Conservation (phyloP, 257 asterid species). For the Solanum tarijense region DNA sequence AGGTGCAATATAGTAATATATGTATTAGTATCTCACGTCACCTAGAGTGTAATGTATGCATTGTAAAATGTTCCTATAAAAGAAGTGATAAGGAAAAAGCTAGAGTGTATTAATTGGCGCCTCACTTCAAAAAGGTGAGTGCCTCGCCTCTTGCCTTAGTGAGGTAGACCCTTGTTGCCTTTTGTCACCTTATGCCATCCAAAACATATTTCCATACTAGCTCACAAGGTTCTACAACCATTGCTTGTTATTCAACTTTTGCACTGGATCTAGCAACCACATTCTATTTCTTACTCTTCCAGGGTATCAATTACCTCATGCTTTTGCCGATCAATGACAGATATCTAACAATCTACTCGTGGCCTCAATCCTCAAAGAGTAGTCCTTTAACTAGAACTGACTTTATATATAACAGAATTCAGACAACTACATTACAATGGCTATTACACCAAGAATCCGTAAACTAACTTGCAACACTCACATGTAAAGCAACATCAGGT, state of each 20-base stretch:
- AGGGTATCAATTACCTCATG: background rate
- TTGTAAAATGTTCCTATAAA: background rate
- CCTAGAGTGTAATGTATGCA: background rate
- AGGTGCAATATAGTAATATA: no score
- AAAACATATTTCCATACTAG: background rate
- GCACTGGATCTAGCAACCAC: background rate
- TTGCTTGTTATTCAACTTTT: background rate
- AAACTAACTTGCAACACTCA: background rate
- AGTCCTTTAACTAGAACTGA: background rate
- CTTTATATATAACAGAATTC: background rate
- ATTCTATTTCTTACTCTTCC: no score
- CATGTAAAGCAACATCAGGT: background rate
- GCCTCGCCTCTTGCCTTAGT: background rate
- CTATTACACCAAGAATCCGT: background rate
- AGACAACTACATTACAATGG: background rate
- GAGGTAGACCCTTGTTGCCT: background rate
- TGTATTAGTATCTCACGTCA: background rate
- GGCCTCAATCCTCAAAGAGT: background rate
- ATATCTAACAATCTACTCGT: background rate
- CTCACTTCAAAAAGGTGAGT: background rate
- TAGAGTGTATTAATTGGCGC: background rate
- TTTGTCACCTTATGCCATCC: background rate
- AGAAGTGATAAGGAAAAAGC: background rate
- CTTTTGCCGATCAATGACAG: background rate
- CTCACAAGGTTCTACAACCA: background rate